Conservation (phyloP, 176 grass and related monocot genomes). For the Oryza meyeriana region DNA sequence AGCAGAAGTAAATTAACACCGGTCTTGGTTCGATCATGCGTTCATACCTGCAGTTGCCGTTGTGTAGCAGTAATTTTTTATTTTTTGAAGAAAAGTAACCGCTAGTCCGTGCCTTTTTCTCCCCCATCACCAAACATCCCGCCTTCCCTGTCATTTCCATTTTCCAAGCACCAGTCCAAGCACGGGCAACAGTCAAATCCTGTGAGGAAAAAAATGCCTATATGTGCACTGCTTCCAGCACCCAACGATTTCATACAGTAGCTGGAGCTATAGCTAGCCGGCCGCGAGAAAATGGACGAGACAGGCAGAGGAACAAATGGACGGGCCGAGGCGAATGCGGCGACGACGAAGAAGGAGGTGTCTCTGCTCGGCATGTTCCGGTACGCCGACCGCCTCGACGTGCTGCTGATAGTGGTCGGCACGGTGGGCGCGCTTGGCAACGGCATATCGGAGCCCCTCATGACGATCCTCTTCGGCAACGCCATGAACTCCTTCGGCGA, state of each 20-base stretch:
- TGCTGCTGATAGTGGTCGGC: constrained; percentile 54
- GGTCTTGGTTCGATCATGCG: background rate
- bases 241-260: background rate
- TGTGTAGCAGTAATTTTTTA: no score
- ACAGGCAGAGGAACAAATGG: background rate
- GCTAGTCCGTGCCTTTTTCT: background rate
- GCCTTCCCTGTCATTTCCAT: constrained; percentile 25
- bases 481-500: constrained; percentile 50
- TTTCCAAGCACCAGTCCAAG: background rate
- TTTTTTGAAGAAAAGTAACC: no score
- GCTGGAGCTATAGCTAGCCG: no score
- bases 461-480: constrained; percentile 49
- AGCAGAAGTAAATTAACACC: background rate
- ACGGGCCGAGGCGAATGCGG: background rate
- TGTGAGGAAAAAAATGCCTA: background rate
- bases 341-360: constrained; percentile 33
- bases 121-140: background rate
- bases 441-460: constrained; percentile 47
- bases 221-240: background rate
- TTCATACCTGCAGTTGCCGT: no score
- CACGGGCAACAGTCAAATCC: background rate
- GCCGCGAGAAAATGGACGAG: constrained; percentile 17
- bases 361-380: constrained; percentile 48
- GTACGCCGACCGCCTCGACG: constrained; percentile 57
- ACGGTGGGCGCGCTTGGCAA: constrained; percentile 42